Evolutionary conservation across 1,284 basidiomycete species (phyloP), one percentile per base, ranked within the genome.

Genomic region (Kalmanozyma brasiliensis): DNA sequence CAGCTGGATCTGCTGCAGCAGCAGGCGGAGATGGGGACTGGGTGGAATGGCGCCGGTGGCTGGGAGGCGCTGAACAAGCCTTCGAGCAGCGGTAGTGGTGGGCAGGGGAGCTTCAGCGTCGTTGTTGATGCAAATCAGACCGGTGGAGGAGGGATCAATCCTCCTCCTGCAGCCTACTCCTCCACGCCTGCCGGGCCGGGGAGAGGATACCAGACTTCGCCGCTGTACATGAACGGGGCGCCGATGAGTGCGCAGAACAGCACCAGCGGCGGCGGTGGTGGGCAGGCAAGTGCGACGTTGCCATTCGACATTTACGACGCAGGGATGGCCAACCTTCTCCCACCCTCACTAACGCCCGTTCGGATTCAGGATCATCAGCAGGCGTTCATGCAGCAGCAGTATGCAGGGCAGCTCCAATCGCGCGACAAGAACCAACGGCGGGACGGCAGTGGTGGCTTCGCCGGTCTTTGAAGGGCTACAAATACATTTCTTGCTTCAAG

Each of bases 241-340:
- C 10, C 40, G 1, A 6, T 43, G 14, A 60, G 57, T 49, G 40
- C 47, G 2, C 10, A 35, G 1, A 4, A 43, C 14, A 60, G 57
- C 52, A 41, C 47, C 23, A n/a, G 38, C n/a, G 42, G 57, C 13
- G 40, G 46, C 34, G 47, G 51, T 30, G 13, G 33, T 9, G 55
- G 48, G 19, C 43, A 52, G 24, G 30, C 3, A 3, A 38, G 33
- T 8, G 64, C 62, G 1, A 64, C 68, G 11, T 23, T 75, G 33
- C 73, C 73, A 3, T 66, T 73, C n/a, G 70, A 75, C 40, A 75
- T 70, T 13, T 75, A 75, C 48, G 73, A 75, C 37, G 60, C 65
- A 8, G 73, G 70, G n/a, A 75, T 75, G 57, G 60, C 73, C 10
- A 67, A 66, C 24, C 44, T 75, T 13, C 53, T 72, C 5, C 69